Percentiles rank a stretch among this genome's conserved stretches.
These are phyloP conservation scores for Amesomyces nigricolor DNA, from an alignment of 2,329 filamentous ascomycete genomes.

Conservation along the genomic window DNA sequence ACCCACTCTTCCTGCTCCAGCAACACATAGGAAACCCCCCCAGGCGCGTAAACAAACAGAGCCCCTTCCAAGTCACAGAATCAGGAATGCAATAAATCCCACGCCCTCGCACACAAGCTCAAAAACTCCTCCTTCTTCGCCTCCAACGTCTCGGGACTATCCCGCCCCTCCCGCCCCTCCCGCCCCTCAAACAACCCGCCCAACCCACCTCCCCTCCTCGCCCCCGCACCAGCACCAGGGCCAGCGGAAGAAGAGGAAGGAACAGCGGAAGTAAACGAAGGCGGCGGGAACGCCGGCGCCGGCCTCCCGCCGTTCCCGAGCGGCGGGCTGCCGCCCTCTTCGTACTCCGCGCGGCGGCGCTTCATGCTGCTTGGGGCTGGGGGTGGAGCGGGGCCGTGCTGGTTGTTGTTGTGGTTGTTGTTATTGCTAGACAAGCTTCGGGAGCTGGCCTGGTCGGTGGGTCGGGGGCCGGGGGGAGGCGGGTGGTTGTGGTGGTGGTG, in stretches of 20 bases:
- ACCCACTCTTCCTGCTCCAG: too few relatives aligned
- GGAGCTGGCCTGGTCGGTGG: slow-evolving; percentile 26
- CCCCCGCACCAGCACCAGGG: not conserved
- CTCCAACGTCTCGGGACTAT: slow-evolving; percentile 74
- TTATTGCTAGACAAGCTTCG: slow-evolving; percentile 37
- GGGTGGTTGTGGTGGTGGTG: slow-evolving; percentile 29
- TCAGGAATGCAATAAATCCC: slow-evolving; percentile 96
- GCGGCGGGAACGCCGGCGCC: slow-evolving; percentile 44
- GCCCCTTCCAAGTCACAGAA: not conserved
- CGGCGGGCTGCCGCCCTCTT: slow-evolving; percentile 83
- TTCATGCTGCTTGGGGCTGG: slow-evolving; percentile 51
- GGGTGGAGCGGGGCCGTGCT: slow-evolving; percentile 31
- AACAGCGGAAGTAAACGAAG: not conserved
- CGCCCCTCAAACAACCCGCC: slow-evolving; percentile 56
- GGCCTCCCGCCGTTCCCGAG: slow-evolving; percentile 68
- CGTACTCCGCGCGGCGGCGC: slow-evolving; percentile 85
- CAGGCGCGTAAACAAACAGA: not conserved
- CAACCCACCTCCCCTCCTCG: slow-evolving; percentile 20
- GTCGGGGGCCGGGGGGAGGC: slow-evolving; percentile 4
- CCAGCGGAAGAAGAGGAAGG: not conserved
- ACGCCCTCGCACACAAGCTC: slow-evolving; percentile 76
- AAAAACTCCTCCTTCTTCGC: slow-evolving; percentile 94
- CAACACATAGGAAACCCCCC: too few relatives aligned
- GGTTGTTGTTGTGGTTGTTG: slow-evolving; percentile 26
- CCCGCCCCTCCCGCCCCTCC: slow-evolving; percentile 71